A percentile compares a stretch with the other conserved stretches of the same genome.
phyloP scores from a whole-genome alignment of 2,329 filamentous ascomycete species.

The Phialophora tarda region DNA sequence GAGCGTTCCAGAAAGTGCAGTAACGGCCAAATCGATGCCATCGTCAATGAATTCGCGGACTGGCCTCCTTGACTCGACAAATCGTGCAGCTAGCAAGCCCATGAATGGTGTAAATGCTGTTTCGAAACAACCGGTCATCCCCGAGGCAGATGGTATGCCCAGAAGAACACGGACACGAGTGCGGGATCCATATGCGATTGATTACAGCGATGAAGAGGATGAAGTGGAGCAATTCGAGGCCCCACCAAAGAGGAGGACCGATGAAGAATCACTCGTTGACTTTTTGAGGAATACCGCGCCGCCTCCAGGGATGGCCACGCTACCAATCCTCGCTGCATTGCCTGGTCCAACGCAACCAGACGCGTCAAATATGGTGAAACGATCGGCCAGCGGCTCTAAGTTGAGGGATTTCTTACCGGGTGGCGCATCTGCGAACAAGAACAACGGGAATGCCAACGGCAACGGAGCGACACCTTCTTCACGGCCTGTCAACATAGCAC shows the following conservation, averaged over 20 bases:
- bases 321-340: conserved; percentile 39
- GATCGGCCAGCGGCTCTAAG: conserved; percentile 34
- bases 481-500: conserved; percentile 27
- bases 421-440: conserved; percentile 7
- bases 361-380: conserved; percentile 21
- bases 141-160: conserved; percentile 58
- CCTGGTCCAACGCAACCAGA: conserved; percentile 22
- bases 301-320: conserved; percentile 44
- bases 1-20: conserved; percentile 54
- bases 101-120: conserved; percentile 25
- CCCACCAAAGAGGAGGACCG: conserved; percentile 41
- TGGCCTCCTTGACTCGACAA: conserved; percentile 62
- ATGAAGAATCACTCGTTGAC: conserved; percentile 56
- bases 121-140: conserved; percentile 35
- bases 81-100: conserved; percentile 37
- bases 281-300: conserved; percentile 55
- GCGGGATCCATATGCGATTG: conserved; percentile 92
- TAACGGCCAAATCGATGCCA: conserved; percentile 59
- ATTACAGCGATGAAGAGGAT: conserved; percentile 69
- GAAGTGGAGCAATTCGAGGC: conserved; percentile 61
- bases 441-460: conserved; percentile 8
- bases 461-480: conserved; percentile 20
- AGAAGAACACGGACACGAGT: conserved; percentile 77
- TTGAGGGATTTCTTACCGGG: conserved; percentile 34
- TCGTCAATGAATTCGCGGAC: conserved; percentile 78